phyloP scores from a whole-genome alignment of 176 grass and related monocot genomes.

The Bothriochloa decipiens region DNA sequence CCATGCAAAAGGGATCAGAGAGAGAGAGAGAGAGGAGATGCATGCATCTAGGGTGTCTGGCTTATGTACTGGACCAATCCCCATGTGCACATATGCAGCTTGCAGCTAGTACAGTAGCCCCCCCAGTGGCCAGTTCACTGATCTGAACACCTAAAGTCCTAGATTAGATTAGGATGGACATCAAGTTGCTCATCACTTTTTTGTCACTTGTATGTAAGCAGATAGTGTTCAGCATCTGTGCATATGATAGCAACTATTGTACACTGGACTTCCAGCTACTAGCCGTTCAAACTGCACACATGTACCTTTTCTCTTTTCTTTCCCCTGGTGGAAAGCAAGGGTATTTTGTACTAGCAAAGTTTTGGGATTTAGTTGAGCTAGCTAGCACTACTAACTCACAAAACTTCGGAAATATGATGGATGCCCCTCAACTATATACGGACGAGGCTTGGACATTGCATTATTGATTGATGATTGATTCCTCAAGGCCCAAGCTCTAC shows the following conservation, averaged over 20 bases:
- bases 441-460: neutral
- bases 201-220: slow-evolving; percentile 2
- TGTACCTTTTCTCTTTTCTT: neutral
- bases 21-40: neutral
- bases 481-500: neutral
- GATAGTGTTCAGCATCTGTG: neutral
- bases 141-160: neutral
- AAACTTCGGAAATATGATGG: neutral
- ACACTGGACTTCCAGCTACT: neutral
- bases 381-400: neutral
- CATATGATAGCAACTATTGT: neutral
- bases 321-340: neutral
- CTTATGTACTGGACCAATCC: neutral
- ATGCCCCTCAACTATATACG: neutral
- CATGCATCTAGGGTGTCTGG: slow-evolving; percentile 1
- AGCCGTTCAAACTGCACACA: neutral
- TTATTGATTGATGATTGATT: neutral
- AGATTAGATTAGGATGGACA: neutral
- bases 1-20: neutral
- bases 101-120: neutral
- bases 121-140: neutral
- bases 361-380: slow-evolving; percentile 13
- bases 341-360: neutral
- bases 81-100: neutral
- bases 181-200: slow-evolving; percentile 12